Evolutionary conservation across 139 green algal species (phyloP), one percentile per base, ranked within the genome.

Genomic region (Diplosphaera chodatii): DNA sequence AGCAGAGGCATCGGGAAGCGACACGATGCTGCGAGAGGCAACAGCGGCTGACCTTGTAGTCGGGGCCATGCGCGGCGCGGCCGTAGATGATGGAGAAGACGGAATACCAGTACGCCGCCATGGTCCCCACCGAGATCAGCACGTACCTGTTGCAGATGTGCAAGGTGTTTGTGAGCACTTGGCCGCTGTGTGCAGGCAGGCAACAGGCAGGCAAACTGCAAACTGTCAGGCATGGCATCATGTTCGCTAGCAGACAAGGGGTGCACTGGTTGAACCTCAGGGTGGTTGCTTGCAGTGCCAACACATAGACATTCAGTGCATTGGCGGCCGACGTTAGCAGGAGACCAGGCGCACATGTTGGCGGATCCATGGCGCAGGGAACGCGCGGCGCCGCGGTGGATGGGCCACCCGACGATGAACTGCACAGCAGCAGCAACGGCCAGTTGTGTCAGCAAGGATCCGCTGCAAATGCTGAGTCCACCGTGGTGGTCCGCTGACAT

Each of bases 41-140:
- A n/a, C 40, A 23, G 22, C 20, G 2, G 3, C 32, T 29, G 16
- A 33, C 31, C 10, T 33, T 34, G 63, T n/a, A 67, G 63, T 21
- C 1, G 55, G 73, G 56, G 3, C 59, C 71, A 27, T 69, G 40
- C 32, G 69, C 73, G 33, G 89, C 70, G 64, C 85, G 82, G 75
- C 91, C 85, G 73, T 92, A 83, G 59, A 97, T 40, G 27, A 98
- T 87, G 67, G 79, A 86, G 73, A 95, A 87, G 68, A 93, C 70
- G 21, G 82, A 92, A 84, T 99, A 99, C 32, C 88, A 31, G 80
- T 98, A 99, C 2, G 85, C 84, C 28, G 92, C 91, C 67, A 91
- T 94, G 55, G 94, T 99, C 41, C 91, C 95, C 64, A 99, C 83
- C 1, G 89, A 88, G 3, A 99, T 90, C 29, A 99, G 87, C 41